A percentile compares a stretch with the other conserved stretches of the same genome.
Evolutionary conservation across 208 protist species (phyloP).

Genomic region (Trypanosoma cruzi): DNA sequence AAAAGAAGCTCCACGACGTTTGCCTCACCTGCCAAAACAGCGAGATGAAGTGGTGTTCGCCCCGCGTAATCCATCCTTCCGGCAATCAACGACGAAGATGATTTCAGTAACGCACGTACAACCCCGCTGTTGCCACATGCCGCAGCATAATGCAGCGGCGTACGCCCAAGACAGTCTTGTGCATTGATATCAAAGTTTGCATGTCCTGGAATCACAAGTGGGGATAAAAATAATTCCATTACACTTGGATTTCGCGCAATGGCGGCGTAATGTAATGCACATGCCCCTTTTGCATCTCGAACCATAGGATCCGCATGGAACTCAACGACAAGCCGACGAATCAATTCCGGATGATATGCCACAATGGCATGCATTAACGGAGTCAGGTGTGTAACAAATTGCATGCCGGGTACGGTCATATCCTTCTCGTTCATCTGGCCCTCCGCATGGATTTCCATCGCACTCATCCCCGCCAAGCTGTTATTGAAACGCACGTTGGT

Average conservation of each 20-base stretch:
- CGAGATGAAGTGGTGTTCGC: constrained; percentile 74
- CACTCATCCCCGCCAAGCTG: background rate
- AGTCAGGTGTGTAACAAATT: constrained; percentile 36
- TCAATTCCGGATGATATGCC: constrained; percentile 82
- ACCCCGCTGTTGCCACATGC: constrained; percentile 56
- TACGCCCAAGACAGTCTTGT: constrained; percentile 71
- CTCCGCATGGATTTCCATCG: background rate
- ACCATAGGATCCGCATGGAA: constrained; percentile 74
- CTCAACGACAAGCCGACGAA: constrained; percentile 71
- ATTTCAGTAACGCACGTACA: constrained; percentile 47
- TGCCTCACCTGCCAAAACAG: constrained; percentile 50
- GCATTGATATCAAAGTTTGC: constrained; percentile 69
- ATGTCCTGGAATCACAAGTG: constrained; percentile 3
- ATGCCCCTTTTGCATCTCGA: constrained; percentile 70
- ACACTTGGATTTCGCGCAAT: constrained; percentile 45
- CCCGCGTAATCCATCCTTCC: constrained; percentile 59
- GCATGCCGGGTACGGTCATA: background rate
- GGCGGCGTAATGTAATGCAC: constrained; percentile 80
- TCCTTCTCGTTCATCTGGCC: background rate
- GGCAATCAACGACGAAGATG: constrained; percentile 24
- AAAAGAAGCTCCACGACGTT: constrained; percentile 58
- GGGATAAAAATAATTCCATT: constrained; percentile 58
- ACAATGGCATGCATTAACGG: constrained; percentile 81
- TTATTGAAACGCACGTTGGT: background rate
- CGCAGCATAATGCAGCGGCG: constrained; percentile 85